A percentile compares a stretch with the other conserved stretches of the same genome.
These are phyloP conservation scores for Citrus unshiu DNA, from an alignment of 345 rosid species.

Conservation along the genomic window DNA sequence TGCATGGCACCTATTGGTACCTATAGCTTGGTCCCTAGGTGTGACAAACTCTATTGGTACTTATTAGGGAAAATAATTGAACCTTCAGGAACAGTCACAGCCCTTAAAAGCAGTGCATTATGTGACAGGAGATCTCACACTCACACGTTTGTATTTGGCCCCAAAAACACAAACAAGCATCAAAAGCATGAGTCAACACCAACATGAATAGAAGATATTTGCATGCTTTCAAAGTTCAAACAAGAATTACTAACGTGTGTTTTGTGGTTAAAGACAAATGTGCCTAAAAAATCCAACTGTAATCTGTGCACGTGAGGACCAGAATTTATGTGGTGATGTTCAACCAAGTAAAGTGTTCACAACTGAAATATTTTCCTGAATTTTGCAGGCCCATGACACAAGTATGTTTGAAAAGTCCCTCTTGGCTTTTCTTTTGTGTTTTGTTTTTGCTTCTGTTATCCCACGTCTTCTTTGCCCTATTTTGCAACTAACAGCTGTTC, in stretches of 20 bases:
- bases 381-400: constrained; percentile 12
- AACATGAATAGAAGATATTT: neutral
- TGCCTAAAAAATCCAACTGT: neutral
- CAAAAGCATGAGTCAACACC: neutral
- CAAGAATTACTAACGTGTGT: neutral
- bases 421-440: neutral
- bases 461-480: constrained; percentile 4
- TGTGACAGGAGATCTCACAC: neutral
- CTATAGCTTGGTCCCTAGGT: neutral
- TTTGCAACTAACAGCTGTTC: constrained; percentile 13
- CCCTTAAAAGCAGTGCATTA: neutral
- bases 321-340: neutral
- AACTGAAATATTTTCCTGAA: constrained; percentile 11
- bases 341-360: neutral
- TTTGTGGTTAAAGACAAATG: neutral
- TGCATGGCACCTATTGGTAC: neutral
- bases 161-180: neutral
- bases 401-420: constrained; percentile 11
- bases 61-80: neutral
- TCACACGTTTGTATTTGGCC: neutral
- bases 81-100: neutral
- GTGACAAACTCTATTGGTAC: neutral
- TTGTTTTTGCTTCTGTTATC: constrained; percentile 2
- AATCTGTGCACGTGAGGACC: constrained; percentile 15
- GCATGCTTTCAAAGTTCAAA: constrained; percentile 5